Conservation (phyloP, 2,329 filamentous ascomycete species). For the Penicillium brasilianum region DNA sequence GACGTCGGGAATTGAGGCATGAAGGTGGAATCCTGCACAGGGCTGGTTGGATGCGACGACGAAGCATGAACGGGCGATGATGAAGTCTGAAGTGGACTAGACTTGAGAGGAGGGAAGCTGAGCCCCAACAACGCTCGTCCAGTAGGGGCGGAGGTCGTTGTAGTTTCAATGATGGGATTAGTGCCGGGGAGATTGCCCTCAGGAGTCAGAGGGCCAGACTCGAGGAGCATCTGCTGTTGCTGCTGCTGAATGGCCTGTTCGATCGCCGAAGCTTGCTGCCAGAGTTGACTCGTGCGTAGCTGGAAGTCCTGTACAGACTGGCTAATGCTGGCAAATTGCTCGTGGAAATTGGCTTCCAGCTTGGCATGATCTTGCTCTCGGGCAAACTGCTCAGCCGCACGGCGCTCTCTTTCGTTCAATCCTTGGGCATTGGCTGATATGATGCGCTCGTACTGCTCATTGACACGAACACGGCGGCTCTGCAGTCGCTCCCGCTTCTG, state of each 20-base stretch:
- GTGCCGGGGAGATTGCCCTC: constrained; percentile 64
- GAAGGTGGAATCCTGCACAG: constrained; percentile 38
- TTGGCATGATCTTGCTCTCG: constrained; percentile 53
- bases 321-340: constrained; percentile 49
- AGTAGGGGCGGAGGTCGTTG: constrained; percentile 36
- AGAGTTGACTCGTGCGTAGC: constrained; percentile 48
- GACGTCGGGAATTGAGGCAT: constrained; percentile 41
- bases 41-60: constrained; percentile 42
- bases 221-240: constrained; percentile 50
- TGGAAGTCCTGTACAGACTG: constrained; percentile 52
- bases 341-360: constrained; percentile 49
- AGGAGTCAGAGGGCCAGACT: constrained; percentile 59
- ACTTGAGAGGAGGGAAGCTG: constrained; percentile 41
- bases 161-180: constrained; percentile 43
- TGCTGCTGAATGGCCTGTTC: constrained; percentile 53
- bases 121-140: constrained; percentile 43
- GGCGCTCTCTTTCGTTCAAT: constrained; percentile 59
- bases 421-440: constrained; percentile 63
- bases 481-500: constrained; percentile 66
- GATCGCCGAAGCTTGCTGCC: constrained; percentile 50
- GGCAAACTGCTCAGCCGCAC: constrained; percentile 53
- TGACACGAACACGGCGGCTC: constrained; percentile 61
- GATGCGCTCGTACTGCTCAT: constrained; percentile 66
- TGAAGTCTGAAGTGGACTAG: constrained; percentile 42
- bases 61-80: constrained; percentile 41